Evolutionary conservation across 1,139 yeast genomes (phyloP).

Genomic region (Magnusiomyces suaveolens): DNA sequence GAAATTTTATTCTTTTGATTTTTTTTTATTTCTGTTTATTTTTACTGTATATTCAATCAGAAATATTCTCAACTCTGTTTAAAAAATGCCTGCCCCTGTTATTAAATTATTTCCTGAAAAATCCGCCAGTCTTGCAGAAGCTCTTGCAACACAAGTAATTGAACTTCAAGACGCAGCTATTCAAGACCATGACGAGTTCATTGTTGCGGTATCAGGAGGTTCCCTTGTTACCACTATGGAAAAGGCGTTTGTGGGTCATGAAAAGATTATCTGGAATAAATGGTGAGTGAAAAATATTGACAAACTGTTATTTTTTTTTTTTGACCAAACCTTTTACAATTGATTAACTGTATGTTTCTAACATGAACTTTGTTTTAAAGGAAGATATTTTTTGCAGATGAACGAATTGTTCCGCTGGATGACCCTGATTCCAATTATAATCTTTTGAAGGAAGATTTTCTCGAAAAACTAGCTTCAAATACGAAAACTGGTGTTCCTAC

Average conservation of each 20-base stretch:
- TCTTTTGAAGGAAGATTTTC: conserved; percentile 42
- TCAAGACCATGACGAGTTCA: conserved; percentile 36
- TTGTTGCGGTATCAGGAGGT: conserved; percentile 84
- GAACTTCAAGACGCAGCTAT: conserved; percentile 68
- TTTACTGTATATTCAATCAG: too few species aligned
- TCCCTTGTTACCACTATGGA: conserved; percentile 71
- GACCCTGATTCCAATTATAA: conserved; percentile 64
- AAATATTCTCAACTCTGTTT: too few species aligned
- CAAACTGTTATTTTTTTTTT: too few species aligned
- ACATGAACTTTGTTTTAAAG: too few species aligned
- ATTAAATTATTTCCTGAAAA: conserved; percentile 24
- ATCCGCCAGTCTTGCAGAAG: conserved; percentile 33
- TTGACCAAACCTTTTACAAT: too few species aligned
- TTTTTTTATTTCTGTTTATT: neutral
- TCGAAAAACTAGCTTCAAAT: conserved; percentile 5
- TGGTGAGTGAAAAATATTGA: too few species aligned
- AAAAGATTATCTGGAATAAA: conserved; percentile 49
- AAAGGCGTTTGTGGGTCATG: conserved; percentile 55
- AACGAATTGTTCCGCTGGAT: conserved; percentile 57
- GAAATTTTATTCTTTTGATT: too few species aligned
- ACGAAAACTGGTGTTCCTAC: conserved; percentile 5
- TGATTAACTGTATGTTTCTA: too few species aligned
- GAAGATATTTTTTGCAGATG: conserved; percentile 59
- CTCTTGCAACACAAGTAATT: conserved; percentile 82
- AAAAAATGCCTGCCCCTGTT: conserved; percentile 19